These are phyloP conservation scores for Arabis hirsuta DNA, from an alignment of 345 rosid genomes.

Conservation along the genomic window DNA sequence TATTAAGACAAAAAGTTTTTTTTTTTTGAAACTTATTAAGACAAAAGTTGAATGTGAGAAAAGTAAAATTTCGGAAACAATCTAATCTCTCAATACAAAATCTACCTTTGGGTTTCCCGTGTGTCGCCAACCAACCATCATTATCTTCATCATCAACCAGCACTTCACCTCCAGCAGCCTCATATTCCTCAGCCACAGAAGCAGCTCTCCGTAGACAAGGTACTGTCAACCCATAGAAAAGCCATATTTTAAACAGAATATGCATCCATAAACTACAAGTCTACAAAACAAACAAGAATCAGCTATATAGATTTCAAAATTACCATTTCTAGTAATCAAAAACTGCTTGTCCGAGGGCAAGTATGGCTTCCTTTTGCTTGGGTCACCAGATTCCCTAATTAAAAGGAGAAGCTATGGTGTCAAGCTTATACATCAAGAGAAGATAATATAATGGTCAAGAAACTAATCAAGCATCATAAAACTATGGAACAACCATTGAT, in stretches of 20 bases:
- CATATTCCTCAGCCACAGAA: slow-evolving; percentile 88
- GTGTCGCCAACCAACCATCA: slow-evolving; percentile 99
- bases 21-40: too few relatives aligned
- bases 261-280: slow-evolving; percentile 10
- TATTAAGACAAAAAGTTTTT: neutral
- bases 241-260: neutral
- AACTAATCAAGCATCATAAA: too few relatives aligned
- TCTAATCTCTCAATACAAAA: slow-evolving; percentile 11
- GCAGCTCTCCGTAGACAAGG: slow-evolving; percentile 96
- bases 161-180: slow-evolving; percentile 95
- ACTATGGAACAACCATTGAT: too few relatives aligned
- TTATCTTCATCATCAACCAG: slow-evolving; percentile 90
- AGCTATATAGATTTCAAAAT: neutral
- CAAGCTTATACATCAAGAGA: slow-evolving; percentile 18
- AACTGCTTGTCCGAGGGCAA: slow-evolving; percentile 89
- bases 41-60: slow-evolving; percentile 16
- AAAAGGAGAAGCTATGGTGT: slow-evolving; percentile 8
- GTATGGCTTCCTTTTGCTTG: slow-evolving; percentile 87
- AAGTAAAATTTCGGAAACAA: neutral
- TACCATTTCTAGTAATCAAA: slow-evolving; percentile 94
- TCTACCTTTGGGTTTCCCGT: slow-evolving; percentile 93
- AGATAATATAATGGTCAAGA: neutral
- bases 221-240: slow-evolving; percentile 48
- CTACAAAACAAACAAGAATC: slow-evolving; percentile 2
- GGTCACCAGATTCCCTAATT: slow-evolving; percentile 94